Conservation (phyloP, 1,284 basidiomycete genomes). For the Papiliotrema terrestris region DNA sequence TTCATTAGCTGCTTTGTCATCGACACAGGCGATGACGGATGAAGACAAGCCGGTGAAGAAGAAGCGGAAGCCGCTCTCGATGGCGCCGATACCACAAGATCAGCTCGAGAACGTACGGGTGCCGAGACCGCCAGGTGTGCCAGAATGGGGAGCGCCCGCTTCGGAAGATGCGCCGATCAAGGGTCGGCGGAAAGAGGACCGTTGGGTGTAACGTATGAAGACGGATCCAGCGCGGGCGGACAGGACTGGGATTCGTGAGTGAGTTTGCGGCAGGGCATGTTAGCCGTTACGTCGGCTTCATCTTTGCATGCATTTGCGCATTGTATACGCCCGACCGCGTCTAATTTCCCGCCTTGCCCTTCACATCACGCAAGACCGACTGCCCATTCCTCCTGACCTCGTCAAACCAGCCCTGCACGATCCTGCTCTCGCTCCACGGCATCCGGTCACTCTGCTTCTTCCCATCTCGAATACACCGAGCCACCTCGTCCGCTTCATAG, state of each 20-base stretch:
- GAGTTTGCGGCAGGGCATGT: too few species aligned
- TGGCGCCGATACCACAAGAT: constrained; percentile 48
- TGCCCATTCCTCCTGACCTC: constrained; percentile 56
- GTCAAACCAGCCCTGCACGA: constrained; percentile 78
- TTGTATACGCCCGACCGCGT: background rate
- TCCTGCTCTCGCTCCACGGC: constrained; percentile 69
- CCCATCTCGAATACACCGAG: constrained; percentile 69
- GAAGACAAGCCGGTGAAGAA: constrained; percentile 1
- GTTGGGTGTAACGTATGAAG: constrained; percentile 32
- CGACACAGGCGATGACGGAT: background rate
- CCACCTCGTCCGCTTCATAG: constrained; percentile 62
- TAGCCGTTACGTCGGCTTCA: too few species aligned
- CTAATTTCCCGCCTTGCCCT: constrained; percentile 25
- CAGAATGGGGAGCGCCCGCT: constrained; percentile 73
- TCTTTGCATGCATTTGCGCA: too few species aligned
- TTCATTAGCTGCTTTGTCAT: background rate
- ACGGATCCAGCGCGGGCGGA: too few species aligned
- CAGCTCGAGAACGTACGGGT: constrained; percentile 88
- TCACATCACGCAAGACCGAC: constrained; percentile 33
- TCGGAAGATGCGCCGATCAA: constrained; percentile 41
- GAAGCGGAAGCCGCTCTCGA: constrained; percentile 24
- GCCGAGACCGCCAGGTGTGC: constrained; percentile 71
- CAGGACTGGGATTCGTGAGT: background rate
- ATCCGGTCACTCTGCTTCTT: constrained; percentile 70
- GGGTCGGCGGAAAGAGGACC: constrained; percentile 38